These are phyloP conservation scores for Bolboschoenus planiculmis DNA, from an alignment of 176 grass and related monocot species.

Conservation along the genomic window DNA sequence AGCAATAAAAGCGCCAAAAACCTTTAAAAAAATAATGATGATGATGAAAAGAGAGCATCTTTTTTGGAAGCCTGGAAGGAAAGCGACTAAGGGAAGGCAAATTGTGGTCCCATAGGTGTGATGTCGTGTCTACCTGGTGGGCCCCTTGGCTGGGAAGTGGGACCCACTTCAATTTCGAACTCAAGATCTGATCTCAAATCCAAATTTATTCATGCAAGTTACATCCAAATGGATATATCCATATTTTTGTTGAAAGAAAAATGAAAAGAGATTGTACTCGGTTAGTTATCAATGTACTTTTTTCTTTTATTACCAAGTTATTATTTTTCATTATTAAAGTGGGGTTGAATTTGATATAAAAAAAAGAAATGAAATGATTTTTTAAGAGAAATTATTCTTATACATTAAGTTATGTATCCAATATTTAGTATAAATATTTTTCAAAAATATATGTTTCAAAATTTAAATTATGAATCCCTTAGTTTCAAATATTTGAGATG, in stretches of 20 bases:
- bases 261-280: neutral
- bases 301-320: neutral
- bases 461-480: too few relatives aligned
- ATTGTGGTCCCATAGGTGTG: constrained; percentile 17
- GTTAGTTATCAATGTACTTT: neutral
- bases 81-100: constrained; percentile 3
- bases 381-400: too few relatives aligned
- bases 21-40: neutral
- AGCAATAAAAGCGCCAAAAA: neutral
- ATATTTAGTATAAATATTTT: too few relatives aligned
- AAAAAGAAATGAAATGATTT: neutral
- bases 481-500: too few relatives aligned
- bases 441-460: too few relatives aligned
- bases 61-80: constrained; percentile 15
- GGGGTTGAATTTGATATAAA: neutral
- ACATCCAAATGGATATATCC: neutral
- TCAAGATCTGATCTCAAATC: constrained; percentile 11
- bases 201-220: neutral
- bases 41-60: constrained; percentile 9
- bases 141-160: neutral
- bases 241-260: neutral
- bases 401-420: too few relatives aligned
- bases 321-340: neutral
- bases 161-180: neutral
- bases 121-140: neutral